A percentile compares a stretch with the other conserved stretches of the same genome.
Evolutionary conservation across 108 stramenopile genomes (phyloP).

Genomic region (Skeletonema costatum): DNA sequence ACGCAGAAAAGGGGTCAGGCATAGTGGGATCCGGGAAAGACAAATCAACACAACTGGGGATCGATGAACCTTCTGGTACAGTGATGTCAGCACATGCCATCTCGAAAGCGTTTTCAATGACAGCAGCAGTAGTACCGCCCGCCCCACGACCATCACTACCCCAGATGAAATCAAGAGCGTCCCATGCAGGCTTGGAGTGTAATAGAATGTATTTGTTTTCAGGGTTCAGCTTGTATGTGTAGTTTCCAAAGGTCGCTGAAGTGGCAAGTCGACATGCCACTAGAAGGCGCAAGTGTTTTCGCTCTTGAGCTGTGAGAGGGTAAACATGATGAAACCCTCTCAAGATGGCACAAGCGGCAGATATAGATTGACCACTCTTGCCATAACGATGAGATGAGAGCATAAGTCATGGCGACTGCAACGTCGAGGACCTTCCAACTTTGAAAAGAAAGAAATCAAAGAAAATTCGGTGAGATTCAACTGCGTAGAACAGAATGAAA

Average conservation of each 20-base stretch:
- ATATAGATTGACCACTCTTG: slow-evolving; percentile 61
- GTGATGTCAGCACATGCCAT: slow-evolving; percentile 55
- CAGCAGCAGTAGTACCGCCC: slow-evolving; percentile 26
- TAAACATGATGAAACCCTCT: slow-evolving; percentile 72
- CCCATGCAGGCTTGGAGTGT: slow-evolving; percentile 87
- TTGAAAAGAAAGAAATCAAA: slow-evolving; percentile 20
- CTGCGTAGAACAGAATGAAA: neutral
- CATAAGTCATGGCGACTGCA: slow-evolving; percentile 86
- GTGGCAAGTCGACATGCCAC: slow-evolving; percentile 76
- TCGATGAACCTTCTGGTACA: slow-evolving; percentile 19
- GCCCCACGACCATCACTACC: slow-evolving; percentile 51
- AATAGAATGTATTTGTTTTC: slow-evolving; percentile 83
- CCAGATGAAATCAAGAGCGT: slow-evolving; percentile 81
- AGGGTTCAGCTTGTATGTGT: slow-evolving; percentile 80
- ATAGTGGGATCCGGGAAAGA: slow-evolving; percentile 75
- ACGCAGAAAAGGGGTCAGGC: slow-evolving; percentile 55
- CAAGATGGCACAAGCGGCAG: slow-evolving; percentile 81
- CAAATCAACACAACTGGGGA: slow-evolving; percentile 64
- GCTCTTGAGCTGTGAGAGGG: slow-evolving; percentile 67
- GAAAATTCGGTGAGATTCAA: slow-evolving; percentile 18
- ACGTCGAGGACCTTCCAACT: slow-evolving; percentile 89
- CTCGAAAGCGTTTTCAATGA: slow-evolving; percentile 58
- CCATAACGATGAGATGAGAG: slow-evolving; percentile 79
- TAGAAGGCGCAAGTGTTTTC: slow-evolving; percentile 71
- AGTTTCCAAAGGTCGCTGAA: slow-evolving; percentile 83